phyloP scores from a whole-genome alignment of 495 filamentous ascomycete species.

The Beverwykella pulmonaria region DNA sequence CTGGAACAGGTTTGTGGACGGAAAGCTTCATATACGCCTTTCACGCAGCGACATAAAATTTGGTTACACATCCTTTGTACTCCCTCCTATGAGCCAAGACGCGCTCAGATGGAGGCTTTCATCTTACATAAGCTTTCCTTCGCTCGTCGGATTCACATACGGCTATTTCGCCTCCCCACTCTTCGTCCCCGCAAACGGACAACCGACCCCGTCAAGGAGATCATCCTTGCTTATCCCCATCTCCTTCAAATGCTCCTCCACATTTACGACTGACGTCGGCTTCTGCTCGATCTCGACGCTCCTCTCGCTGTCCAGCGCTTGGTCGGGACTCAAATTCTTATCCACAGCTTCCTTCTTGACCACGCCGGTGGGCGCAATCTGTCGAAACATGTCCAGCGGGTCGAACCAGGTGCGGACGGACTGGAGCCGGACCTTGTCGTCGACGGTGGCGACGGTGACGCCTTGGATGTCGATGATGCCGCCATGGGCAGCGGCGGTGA shows the following conservation, averaged over 20 bases:
- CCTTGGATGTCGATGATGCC: constrained; percentile 57
- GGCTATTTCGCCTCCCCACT: background rate
- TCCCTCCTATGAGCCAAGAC: too few relatives aligned
- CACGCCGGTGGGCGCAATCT: constrained; percentile 56
- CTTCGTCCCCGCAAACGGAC: constrained; percentile 12
- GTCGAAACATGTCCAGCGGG: constrained; percentile 66
- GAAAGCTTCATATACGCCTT: too few relatives aligned
- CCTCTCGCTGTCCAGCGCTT: constrained; percentile 20
- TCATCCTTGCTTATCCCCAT: background rate
- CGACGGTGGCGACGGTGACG: constrained; percentile 61
- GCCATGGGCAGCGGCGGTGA: constrained; percentile 59
- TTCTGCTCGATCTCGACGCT: constrained; percentile 20
- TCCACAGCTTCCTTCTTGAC: constrained; percentile 46
- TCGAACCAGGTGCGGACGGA: constrained; percentile 66
- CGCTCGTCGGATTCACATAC: too few relatives aligned
- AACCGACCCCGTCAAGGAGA: background rate
- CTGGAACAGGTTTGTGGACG: too few relatives aligned
- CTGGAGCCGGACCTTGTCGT: constrained; percentile 59
- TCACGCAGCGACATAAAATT: too few relatives aligned
- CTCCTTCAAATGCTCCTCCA: background rate
- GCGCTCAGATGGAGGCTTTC: too few relatives aligned
- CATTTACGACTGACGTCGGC: background rate
- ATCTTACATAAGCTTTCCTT: too few relatives aligned
- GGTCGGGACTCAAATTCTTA: constrained; percentile 20
- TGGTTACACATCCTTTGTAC: too few relatives aligned